phyloP scores from a whole-genome alignment of 257 asterid genomes.

The Jasminum sambac region DNA sequence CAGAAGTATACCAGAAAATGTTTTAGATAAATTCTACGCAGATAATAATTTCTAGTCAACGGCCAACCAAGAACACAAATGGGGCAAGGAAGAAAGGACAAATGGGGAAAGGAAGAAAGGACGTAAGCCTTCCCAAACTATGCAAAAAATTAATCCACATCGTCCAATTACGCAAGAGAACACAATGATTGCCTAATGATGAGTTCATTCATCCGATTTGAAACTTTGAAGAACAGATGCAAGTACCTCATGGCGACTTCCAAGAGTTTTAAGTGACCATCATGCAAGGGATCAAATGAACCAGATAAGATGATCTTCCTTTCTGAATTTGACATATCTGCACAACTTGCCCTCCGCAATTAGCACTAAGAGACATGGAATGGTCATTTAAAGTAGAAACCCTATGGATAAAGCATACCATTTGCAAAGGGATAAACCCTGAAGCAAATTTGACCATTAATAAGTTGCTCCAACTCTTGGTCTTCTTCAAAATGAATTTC shows the following conservation, averaged over 20 bases:
- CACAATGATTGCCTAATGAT: slow-evolving; percentile 6
- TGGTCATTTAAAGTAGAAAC: slow-evolving; percentile 14
- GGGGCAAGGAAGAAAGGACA: not conserved
- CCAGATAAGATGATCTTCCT: slow-evolving; percentile 88
- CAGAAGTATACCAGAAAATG: too few species aligned
- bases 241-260: slow-evolving; percentile 79
- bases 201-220: slow-evolving; percentile 9
- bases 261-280: slow-evolving; percentile 90
- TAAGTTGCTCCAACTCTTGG: slow-evolving; percentile 81
- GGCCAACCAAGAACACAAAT: slow-evolving; percentile 10
- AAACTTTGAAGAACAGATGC: slow-evolving; percentile 15
- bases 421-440: slow-evolving; percentile 85
- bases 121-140: not conserved
- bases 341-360: slow-evolving; percentile 48
- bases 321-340: slow-evolving; percentile 52
- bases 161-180: slow-evolving; percentile 12
- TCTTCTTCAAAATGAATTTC: slow-evolving; percentile 67
- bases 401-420: slow-evolving; percentile 52
- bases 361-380: slow-evolving; percentile 30
- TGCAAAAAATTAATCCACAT: slow-evolving; percentile 12
- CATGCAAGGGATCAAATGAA: slow-evolving; percentile 93
- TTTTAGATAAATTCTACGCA: not conserved
- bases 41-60: slow-evolving; percentile 3
- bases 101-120: not conserved
- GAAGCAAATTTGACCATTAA: slow-evolving; percentile 74